Evolutionary conservation across 2,329 filamentous ascomycete species (phyloP).

Genomic region (Chaetomiaceae sp.): DNA sequence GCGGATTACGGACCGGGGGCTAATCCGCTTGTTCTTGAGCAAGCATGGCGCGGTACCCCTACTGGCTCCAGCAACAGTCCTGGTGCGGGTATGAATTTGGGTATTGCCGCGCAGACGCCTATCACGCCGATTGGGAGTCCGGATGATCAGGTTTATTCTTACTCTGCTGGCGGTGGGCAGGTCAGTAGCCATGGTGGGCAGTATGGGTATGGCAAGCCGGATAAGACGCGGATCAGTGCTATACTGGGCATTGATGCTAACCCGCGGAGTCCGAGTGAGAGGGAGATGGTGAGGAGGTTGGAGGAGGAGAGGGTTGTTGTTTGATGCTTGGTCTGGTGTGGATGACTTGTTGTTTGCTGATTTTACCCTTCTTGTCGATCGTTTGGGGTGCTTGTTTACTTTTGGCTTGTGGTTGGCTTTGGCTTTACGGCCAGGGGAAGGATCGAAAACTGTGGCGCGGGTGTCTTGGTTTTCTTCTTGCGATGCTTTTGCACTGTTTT

Average conservation of each 20-base stretch:
- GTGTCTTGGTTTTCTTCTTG: not conserved
- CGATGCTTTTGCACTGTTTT: not conserved
- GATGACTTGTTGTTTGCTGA: not conserved
- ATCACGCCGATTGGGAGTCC: conserved; percentile 52
- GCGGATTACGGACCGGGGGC: conserved; percentile 64
- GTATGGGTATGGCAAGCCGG: conserved; percentile 36
- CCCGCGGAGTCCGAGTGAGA: conserved; percentile 53
- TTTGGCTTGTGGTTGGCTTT: not conserved
- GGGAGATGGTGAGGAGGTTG: conserved; percentile 53
- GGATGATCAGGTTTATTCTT: conserved; percentile 42
- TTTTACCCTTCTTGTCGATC: conserved; percentile 8
- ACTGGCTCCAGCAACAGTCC: conserved; percentile 8
- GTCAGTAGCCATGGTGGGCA: not conserved
- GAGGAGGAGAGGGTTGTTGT: conserved; percentile 44
- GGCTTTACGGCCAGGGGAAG: not conserved
- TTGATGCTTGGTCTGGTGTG: not conserved
- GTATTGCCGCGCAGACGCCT: conserved; percentile 38
- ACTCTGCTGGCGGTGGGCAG: not conserved
- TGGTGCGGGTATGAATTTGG: conserved; percentile 1
- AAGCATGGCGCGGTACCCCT: conserved; percentile 49
- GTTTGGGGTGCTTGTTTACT: not conserved
- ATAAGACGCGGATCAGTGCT: conserved; percentile 59
- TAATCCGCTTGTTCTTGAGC: conserved; percentile 61
- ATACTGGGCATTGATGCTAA: conserved; percentile 58
- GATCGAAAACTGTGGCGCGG: not conserved